A percentile compares a stretch with the other conserved stretches of the same genome.
These are phyloP conservation scores for Deakozyma indianensis DNA, from an alignment of 805 yeast genomes.

Conservation along the genomic window DNA sequence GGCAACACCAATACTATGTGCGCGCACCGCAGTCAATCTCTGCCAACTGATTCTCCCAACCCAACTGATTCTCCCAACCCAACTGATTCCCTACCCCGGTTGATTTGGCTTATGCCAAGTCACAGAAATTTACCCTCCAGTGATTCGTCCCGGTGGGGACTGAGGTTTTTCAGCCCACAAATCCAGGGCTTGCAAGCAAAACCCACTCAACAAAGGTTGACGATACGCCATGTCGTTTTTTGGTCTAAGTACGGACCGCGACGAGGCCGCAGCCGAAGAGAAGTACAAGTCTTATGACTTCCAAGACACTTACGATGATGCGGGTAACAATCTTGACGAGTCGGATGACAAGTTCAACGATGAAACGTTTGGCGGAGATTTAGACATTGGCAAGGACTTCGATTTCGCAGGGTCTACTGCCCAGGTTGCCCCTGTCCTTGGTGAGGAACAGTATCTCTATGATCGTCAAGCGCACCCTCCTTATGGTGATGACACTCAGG, in stretches of 20 bases:
- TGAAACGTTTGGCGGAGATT: conserved; percentile 57
- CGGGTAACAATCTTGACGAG: conserved; percentile 54
- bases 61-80: no score
- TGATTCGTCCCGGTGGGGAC: no score
- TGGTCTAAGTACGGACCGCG: conserved; percentile 41
- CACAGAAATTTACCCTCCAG: no score
- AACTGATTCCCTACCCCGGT: no score
- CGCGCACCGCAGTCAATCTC: no score
- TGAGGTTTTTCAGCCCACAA: no score
- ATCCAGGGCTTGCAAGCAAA: no score
- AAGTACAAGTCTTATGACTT: conserved; percentile 35
- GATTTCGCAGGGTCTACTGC: conserved; percentile 37
- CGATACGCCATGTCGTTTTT: conserved; percentile 53
- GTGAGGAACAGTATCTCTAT: conserved; percentile 16
- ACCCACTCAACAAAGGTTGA: no score
- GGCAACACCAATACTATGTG: no score
- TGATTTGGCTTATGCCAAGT: no score
- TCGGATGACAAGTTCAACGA: conserved; percentile 70
- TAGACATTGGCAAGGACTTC: conserved; percentile 44
- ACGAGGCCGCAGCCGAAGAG: conserved; percentile 8
- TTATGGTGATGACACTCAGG: no score
- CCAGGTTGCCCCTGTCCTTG: conserved; percentile 14
- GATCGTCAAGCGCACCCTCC: conserved; percentile 28
- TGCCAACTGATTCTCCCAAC: no score
- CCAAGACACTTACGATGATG: conserved; percentile 72